Conservation (phyloP, 257 asterid species). For the Apocynum venetum region DNA sequence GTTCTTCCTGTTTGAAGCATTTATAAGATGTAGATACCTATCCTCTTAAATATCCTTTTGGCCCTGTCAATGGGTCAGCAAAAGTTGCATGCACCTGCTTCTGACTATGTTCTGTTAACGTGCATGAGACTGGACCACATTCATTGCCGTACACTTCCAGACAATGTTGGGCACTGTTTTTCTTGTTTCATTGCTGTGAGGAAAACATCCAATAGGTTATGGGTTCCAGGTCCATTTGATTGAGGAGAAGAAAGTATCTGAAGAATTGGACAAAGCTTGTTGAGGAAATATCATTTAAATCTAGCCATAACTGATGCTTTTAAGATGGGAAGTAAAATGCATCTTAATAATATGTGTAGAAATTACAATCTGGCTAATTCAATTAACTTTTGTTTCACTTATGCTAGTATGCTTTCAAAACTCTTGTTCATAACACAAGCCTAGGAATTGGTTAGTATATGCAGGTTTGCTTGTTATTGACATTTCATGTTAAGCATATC, state of each 20-base stretch:
- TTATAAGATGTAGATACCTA: background rate
- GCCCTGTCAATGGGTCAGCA: background rate
- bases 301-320: background rate
- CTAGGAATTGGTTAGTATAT: background rate
- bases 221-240: background rate
- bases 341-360: background rate
- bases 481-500: background rate
- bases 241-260: background rate
- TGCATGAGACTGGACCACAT: background rate
- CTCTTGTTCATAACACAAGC: background rate
- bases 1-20: background rate
- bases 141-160: background rate
- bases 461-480: background rate
- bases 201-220: background rate
- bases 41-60: background rate
- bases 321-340: background rate
- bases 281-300: background rate
- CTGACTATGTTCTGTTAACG: background rate
- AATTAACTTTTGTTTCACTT: background rate
- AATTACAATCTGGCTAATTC: background rate
- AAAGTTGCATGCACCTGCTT: background rate
- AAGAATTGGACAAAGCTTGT: background rate
- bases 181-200: background rate
- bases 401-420: too few relatives aligned
- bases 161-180: background rate